Evolutionary conservation across 768 basidiomycete genomes (phyloP), one percentile per base, ranked within the genome.

Genomic region (Galerina marginata): DNA sequence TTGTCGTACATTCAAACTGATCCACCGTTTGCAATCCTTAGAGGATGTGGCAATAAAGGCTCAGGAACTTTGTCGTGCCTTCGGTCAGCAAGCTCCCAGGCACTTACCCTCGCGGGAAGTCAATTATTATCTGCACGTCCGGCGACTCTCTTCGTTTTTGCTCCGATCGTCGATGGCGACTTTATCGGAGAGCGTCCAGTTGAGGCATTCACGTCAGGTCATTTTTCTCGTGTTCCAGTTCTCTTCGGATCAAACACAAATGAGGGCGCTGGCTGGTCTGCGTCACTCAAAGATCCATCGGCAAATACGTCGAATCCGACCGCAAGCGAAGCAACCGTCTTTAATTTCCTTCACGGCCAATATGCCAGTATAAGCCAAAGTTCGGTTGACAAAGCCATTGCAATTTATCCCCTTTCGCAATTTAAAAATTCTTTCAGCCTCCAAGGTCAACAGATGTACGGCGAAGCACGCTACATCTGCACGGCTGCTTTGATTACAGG

Each of bases 381-480:
- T 2, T 72, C 78, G 2, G 72, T 79, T 50, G 56, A 71, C 25
- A 52, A 61, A 7, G 75, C 74, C n/a, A 43, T 79, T 9, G 58
- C 63, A 5, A 64, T 72, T 7, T 81, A 81, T 56, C 77, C 80
- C 0, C 59, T 79, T 20, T 54, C 61, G 5, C 69, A 71, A 43
- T 81, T 70, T 64, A 61, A 68, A 37, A 66, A 61, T 11, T 77
- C 74, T 6, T 71, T 78, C 37, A 75, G 76, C 53, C 67, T 77
- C 9, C 78, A 79, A 59, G 78, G 73, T 9, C 77, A 79, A 50
- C 77, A 79, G 60, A 80, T 81, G 77, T 81, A 80, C 59, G 80
- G 80, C 29, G 80, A 81, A 56, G 71, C 71, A 54, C 64, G 80
- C 50, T 80, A 78, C 51, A 79, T 81, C n/a, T 81, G 80, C 59